Evolutionary conservation across 2,329 filamentous ascomycete genomes (phyloP).

Genomic region (Cercospora berteroae): DNA sequence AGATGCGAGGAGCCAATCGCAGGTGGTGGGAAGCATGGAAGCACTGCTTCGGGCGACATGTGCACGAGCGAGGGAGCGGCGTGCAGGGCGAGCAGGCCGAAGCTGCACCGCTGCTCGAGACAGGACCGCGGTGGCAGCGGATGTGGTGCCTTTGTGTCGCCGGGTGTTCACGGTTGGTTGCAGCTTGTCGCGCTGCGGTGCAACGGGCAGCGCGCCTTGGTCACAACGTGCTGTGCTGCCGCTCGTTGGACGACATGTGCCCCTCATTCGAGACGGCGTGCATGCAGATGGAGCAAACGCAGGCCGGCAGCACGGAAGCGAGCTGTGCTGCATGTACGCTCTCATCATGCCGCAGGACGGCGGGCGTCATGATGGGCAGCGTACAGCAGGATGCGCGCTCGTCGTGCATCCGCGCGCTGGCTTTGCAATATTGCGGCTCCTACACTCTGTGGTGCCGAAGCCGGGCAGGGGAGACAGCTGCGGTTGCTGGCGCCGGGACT

Average conservation of each 20-base stretch:
- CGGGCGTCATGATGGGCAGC: neutral
- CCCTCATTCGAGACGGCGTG: conserved; percentile 4
- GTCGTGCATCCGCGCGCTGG: neutral
- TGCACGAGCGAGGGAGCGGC: conserved; percentile 7
- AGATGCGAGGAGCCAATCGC: neutral
- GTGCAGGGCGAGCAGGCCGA: neutral
- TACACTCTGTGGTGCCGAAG: neutral
- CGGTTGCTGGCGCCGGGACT: neutral
- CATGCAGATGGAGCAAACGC: conserved; percentile 5
- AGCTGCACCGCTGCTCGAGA: conserved; percentile 4
- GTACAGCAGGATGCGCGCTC: neutral
- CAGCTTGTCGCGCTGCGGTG: conserved; percentile 16
- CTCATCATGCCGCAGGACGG: neutral
- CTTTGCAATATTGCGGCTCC: neutral
- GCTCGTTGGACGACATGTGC: neutral
- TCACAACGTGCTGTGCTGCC: neutral
- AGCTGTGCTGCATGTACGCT: neutral
- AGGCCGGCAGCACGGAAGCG: neutral
- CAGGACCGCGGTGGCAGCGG: conserved; percentile 6
- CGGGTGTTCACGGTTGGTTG: conserved; percentile 14
- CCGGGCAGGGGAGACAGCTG: neutral
- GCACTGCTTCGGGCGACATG: conserved; percentile 8
- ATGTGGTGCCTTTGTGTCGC: conserved; percentile 14
- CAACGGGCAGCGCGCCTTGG: conserved; percentile 3
- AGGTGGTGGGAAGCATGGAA: neutral